phyloP scores from a whole-genome alignment of 2,329 filamentous ascomycete genomes.

The Domatiomyces catenatus region DNA sequence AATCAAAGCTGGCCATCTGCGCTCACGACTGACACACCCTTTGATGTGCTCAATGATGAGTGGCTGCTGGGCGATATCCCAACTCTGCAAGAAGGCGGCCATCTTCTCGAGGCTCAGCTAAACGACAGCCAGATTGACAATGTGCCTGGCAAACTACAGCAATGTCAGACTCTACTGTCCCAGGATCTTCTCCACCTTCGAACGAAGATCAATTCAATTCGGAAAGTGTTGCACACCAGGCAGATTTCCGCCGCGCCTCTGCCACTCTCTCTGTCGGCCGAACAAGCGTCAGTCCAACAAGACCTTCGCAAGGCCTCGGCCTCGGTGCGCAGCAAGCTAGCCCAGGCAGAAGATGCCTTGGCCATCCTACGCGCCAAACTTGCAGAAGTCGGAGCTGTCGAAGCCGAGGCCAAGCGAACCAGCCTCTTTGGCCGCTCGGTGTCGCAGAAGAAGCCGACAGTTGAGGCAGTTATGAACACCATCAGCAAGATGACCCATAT shows the following conservation, averaged over 20 bases:
- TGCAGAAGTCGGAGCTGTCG: conserved; percentile 39
- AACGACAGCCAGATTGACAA: conserved; percentile 53
- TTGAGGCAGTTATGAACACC: conserved; percentile 81
- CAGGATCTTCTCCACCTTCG: conserved; percentile 58
- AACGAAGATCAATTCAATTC: conserved; percentile 62
- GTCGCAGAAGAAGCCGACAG: conserved; percentile 53
- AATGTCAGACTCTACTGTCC: conserved; percentile 48
- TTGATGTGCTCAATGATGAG: conserved; percentile 53
- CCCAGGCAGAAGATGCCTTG: conserved; percentile 64
- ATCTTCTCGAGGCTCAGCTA: conserved; percentile 49
- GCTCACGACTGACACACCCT: conserved; percentile 36
- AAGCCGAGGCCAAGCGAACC: conserved; percentile 33
- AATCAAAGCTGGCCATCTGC: conserved; percentile 33
- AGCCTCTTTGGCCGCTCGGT: conserved; percentile 10
- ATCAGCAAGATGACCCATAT: conserved; percentile 85
- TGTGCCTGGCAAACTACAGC: conserved; percentile 51
- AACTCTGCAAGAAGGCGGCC: conserved; percentile 49
- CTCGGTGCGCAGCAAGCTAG: conserved; percentile 56
- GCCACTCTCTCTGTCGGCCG: conserved; percentile 62
- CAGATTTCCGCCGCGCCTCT: conserved; percentile 55
- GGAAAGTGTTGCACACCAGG: conserved; percentile 55
- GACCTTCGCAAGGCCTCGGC: conserved; percentile 65
- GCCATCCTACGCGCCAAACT: conserved; percentile 67
- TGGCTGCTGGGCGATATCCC: conserved; percentile 66
- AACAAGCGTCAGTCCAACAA: conserved; percentile 69